Evolutionary conservation across 1,284 basidiomycete genomes (phyloP).

Genomic region (Trichosporon inkin): DNA sequence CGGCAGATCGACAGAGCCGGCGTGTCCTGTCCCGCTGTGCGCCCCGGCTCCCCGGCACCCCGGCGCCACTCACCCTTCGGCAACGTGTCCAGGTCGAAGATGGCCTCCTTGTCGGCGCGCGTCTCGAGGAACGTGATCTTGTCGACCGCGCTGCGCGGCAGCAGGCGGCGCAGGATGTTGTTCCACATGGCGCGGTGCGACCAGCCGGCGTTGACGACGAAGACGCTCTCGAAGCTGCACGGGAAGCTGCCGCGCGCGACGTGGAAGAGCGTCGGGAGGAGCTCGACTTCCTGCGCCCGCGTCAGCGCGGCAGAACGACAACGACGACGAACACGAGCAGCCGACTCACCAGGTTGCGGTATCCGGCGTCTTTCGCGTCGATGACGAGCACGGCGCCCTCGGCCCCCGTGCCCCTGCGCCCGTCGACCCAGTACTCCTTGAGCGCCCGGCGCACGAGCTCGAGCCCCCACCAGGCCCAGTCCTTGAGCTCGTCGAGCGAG

Average conservation of each 20-base stretch:
- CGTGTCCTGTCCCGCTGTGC: too few species aligned
- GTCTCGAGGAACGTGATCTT: constrained; percentile 51
- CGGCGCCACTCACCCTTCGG: constrained; percentile 39
- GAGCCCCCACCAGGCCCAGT: constrained; percentile 47
- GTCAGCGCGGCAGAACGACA: constrained; percentile 7
- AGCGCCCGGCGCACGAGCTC: constrained; percentile 39
- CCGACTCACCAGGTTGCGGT: constrained; percentile 48
- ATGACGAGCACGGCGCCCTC: constrained; percentile 44
- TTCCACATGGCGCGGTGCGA: constrained; percentile 54
- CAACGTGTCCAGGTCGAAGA: constrained; percentile 38
- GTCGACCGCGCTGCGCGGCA: constrained; percentile 52
- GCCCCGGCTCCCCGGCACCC: too few species aligned
- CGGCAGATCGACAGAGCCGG: too few species aligned
- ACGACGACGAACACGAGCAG: background rate
- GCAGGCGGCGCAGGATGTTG: constrained; percentile 49
- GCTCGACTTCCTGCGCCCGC: constrained; percentile 45
- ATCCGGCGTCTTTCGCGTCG: constrained; percentile 45
- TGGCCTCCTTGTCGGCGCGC: constrained; percentile 24
- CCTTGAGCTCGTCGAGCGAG: constrained; percentile 39
- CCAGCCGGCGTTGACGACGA: constrained; percentile 55
- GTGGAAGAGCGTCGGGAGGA: constrained; percentile 43
- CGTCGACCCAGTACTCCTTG: constrained; percentile 37
- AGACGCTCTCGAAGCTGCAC: constrained; percentile 47
- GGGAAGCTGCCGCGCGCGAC: constrained; percentile 49
- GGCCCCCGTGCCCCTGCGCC: constrained; percentile 28